Evolutionary conservation across 192 early-diverging fungal species (phyloP).

Genomic region (Paraglomus occultum): DNA sequence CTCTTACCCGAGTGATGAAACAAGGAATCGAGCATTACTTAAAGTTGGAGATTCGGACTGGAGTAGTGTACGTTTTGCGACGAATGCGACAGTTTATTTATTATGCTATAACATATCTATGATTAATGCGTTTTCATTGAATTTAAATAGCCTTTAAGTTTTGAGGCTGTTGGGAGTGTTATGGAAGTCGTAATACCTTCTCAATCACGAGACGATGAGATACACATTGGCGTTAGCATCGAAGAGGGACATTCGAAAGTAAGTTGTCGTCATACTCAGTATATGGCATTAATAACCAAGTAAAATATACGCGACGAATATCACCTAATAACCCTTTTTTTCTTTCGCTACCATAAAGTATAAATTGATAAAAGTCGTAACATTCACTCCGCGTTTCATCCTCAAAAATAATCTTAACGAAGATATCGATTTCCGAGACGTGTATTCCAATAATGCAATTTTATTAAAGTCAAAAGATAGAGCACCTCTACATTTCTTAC

Average conservation of each 20-base stretch:
- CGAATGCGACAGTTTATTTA: background rate
- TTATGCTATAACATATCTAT: too few relatives aligned
- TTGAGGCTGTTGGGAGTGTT: constrained; percentile 91
- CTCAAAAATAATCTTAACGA: constrained; percentile 77
- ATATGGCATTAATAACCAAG: too few relatives aligned
- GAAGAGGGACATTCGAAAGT: constrained; percentile 87
- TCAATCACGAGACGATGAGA: constrained; percentile 47
- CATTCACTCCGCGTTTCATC: constrained; percentile 87
- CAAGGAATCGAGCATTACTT: constrained; percentile 78
- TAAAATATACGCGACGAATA: background rate
- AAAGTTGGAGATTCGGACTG: constrained; percentile 73
- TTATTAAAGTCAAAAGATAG: constrained; percentile 51
- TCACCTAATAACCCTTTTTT: background rate
- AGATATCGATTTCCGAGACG: constrained; percentile 72
- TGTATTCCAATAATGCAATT: constrained; percentile 51
- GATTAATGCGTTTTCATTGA: background rate
- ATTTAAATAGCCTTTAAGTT: constrained; percentile 74
- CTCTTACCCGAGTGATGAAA: constrained; percentile 85
- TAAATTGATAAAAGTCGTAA: constrained; percentile 83
- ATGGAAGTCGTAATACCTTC: constrained; percentile 74
- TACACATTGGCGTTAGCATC: constrained; percentile 81
- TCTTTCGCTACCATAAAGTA: constrained; percentile 35
- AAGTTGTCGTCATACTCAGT: constrained; percentile 1
- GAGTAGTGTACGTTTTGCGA: constrained; percentile 56
- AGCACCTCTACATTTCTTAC: constrained; percentile 67